Evolutionary conservation across 768 basidiomycete genomes (phyloP).

Genomic region (Pholiota microspora): DNA sequence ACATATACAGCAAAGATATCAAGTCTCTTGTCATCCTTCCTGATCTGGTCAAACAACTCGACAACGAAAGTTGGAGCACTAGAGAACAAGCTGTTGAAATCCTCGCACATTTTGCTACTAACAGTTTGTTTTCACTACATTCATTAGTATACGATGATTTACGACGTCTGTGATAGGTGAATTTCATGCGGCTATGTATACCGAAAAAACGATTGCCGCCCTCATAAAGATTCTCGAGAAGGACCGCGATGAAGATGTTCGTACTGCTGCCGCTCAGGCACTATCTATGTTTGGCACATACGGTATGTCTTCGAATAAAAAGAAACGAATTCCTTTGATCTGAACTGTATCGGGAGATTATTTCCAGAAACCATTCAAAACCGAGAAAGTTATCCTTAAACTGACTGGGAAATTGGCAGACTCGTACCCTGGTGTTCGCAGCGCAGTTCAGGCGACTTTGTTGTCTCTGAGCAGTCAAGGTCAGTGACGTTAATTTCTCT

Average conservation of each 20-base stretch:
- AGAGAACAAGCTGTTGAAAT: neutral
- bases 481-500: neutral
- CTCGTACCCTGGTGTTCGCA: neutral
- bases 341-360: neutral
- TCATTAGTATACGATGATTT: neutral
- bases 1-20: neutral
- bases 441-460: neutral
- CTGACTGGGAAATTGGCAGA: neutral
- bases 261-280: neutral
- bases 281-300: neutral
- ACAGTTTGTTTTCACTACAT: neutral
- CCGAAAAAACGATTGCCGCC: neutral
- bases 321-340: too few relatives aligned
- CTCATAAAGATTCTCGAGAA: neutral
- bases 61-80: neutral
- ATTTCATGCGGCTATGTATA: neutral
- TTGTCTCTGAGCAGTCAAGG: neutral
- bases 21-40: neutral
- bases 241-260: neutral
- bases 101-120: neutral
- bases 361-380: neutral
- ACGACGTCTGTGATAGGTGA: neutral
- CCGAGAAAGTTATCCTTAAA: neutral
- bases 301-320: neutral
- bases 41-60: neutral